Conservation (phyloP, 2,329 filamentous ascomycete genomes). For the Pseudogymnoascus sp. region DNA sequence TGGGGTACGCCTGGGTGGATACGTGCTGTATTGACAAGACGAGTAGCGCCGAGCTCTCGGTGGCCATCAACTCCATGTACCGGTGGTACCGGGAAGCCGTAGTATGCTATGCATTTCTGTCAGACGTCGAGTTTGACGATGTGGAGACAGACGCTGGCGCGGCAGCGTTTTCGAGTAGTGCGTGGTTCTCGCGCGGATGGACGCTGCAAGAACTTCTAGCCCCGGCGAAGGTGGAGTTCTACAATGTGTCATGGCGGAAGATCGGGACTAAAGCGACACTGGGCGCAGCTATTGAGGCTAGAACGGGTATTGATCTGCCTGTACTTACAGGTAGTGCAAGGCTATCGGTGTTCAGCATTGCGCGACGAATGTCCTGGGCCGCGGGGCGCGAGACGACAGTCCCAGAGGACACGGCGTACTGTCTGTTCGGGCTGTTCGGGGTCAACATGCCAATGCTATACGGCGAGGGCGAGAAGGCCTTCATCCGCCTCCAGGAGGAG, state of each 20-base stretch:
- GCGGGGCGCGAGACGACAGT: slow-evolving; percentile 20
- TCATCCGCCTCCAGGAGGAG: slow-evolving; percentile 27
- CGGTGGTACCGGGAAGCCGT: slow-evolving; percentile 17
- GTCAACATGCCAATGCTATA: slow-evolving; percentile 32
- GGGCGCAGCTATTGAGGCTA: not conserved
- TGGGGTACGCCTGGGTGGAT: slow-evolving; percentile 15
- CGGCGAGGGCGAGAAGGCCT: slow-evolving; percentile 25
- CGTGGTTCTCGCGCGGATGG: slow-evolving; percentile 17
- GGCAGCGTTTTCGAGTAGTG: slow-evolving; percentile 1
- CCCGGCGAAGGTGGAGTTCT: slow-evolving; percentile 15
- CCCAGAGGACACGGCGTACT: slow-evolving; percentile 26
- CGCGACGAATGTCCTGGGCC: slow-evolving; percentile 26
- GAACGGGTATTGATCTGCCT: slow-evolving; percentile 17
- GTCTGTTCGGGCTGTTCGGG: slow-evolving; percentile 26
- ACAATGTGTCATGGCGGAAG: slow-evolving; percentile 12
- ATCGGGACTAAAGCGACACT: slow-evolving; percentile 15
- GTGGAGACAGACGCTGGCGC: not conserved
- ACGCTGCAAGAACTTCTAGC: slow-evolving; percentile 18
- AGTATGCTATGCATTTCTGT: slow-evolving; percentile 18
- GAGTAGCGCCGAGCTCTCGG: slow-evolving; percentile 20
- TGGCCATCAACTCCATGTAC: slow-evolving; percentile 21
- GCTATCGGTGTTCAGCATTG: slow-evolving; percentile 22
- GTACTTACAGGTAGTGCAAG: slow-evolving; percentile 22
- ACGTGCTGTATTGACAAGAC: slow-evolving; percentile 23
- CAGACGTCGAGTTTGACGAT: slow-evolving; percentile 12